Evolutionary conservation across 768 basidiomycete genomes (phyloP).

Genomic region (Atractiella rhizophila): DNA sequence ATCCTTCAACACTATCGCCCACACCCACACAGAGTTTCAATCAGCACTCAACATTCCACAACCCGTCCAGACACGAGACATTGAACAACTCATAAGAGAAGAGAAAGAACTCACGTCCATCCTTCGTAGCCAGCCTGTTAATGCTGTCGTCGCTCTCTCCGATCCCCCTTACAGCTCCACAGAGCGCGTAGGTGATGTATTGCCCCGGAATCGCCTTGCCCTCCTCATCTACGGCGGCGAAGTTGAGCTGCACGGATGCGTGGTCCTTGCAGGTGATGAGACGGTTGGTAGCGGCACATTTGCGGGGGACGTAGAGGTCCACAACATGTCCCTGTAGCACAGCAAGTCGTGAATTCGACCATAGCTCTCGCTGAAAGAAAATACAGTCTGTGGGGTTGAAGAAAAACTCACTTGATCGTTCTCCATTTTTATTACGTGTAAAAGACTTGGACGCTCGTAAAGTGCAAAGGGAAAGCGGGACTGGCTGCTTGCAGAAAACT

Average conservation of each 20-base stretch:
- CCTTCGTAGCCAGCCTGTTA: conserved; percentile 85
- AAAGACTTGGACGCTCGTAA: background rate
- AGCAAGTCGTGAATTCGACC: background rate
- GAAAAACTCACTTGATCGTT: conserved; percentile 12
- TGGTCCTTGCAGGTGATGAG: conserved; percentile 98
- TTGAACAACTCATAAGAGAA: background rate
- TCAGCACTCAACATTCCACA: background rate
- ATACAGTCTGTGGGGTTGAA: background rate
- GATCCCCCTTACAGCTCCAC: conserved; percentile 73
- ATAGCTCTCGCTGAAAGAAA: background rate
- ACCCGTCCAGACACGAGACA: background rate
- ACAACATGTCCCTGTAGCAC: conserved; percentile 65
- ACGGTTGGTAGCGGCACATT: conserved; percentile 47
- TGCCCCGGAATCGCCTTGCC: conserved; percentile 38
- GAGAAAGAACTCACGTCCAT: conserved; percentile 48
- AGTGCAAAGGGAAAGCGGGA: no score
- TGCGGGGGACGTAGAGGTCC: conserved; percentile 99
- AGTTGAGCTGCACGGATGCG: conserved; percentile 86
- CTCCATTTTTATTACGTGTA: conserved; percentile 11
- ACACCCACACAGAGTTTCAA: no score
- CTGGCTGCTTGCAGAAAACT: no score
- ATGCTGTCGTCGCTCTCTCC: conserved; percentile 91
- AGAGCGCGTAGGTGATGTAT: conserved; percentile 69
- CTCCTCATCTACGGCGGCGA: conserved; percentile 75
- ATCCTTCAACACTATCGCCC: no score